Base-by-base conservation (phyloP, 192 early-diverging fungal genomes). In the Mortierella alpina region DNA sequence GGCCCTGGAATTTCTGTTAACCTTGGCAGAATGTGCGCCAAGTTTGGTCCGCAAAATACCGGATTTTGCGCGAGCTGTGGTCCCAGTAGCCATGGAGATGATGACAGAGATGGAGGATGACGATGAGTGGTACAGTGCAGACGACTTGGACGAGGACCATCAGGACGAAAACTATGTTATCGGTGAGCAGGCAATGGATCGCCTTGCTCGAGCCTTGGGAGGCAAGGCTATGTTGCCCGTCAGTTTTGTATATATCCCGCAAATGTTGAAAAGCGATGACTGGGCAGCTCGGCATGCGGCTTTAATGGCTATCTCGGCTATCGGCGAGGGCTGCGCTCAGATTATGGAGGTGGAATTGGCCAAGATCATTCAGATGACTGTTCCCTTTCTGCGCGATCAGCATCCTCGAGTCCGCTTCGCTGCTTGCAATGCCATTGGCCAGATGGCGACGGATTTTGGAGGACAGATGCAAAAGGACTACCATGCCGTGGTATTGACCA, bases 381-480 rank as follows among this genome's bases (percentile, higher is more conserved):
- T 93, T 10, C 93, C 93, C 51, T 91, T 88, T 74, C 86, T 96
- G 65, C 81, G 91, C 48, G 97, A 99, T 78, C 88, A 95, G 5
- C 94, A 99, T 72, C 91, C 96, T 20, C 90, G 98, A 66, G 98
- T 99, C 46, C 93, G 97, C 51, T 95, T 96, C 84, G 96, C 98
- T 23, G 93, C 94, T 47, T 98, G 96, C 86, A 96, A 98, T 82
- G 92, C 95, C 68, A 83, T 98, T 42, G 98, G 98, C 11, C 98
- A 99, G 86, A 95, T 99, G 95, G 92, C 93, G 49, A 98, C 95
- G 1, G 98, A 99, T 85, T 99, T 99, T 84, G 90, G 95, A 61
- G 89, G 91, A 22, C 64, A 62, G 7, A 72, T 96, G n/a, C 95
- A 95, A 84, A 89, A 87, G 75, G 83, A 92, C 72, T 90, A 86